Percentiles rank a stretch among this genome's conserved stretches.
phyloP scores from a whole-genome alignment of 148 eudicot genomes.

The Cornus kousa region DNA sequence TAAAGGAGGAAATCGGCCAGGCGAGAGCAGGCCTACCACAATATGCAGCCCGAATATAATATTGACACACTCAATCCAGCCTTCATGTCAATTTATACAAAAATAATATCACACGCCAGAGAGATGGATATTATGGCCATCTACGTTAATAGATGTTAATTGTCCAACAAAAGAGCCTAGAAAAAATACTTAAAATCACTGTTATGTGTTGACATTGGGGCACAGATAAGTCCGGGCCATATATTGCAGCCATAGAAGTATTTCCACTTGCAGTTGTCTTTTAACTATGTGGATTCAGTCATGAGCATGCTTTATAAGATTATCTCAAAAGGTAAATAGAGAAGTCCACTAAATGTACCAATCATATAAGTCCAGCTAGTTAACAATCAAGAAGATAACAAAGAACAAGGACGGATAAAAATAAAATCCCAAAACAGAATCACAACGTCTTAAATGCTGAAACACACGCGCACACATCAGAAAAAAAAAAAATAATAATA shows the following conservation, averaged over 20 bases:
- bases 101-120: background rate
- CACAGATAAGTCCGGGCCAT: background rate
- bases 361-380: background rate
- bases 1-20: background rate
- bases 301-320: background rate
- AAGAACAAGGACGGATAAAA: background rate
- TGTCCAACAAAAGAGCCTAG: background rate
- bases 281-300: background rate
- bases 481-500: background rate
- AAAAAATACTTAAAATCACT: background rate
- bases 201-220: background rate
- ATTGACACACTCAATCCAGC: background rate
- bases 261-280: background rate
- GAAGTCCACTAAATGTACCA: background rate
- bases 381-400: background rate
- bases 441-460: conserved; percentile 3
- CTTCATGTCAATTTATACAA: background rate
- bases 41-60: background rate
- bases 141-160: background rate
- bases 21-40: background rate
- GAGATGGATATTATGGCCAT: background rate
- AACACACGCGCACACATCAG: too few relatives aligned
- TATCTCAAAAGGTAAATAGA: background rate
- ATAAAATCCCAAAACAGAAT: background rate
- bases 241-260: background rate